Evolutionary conservation across 2,329 filamentous ascomycete species (phyloP).

Genomic region (Claviceps sp.): DNA sequence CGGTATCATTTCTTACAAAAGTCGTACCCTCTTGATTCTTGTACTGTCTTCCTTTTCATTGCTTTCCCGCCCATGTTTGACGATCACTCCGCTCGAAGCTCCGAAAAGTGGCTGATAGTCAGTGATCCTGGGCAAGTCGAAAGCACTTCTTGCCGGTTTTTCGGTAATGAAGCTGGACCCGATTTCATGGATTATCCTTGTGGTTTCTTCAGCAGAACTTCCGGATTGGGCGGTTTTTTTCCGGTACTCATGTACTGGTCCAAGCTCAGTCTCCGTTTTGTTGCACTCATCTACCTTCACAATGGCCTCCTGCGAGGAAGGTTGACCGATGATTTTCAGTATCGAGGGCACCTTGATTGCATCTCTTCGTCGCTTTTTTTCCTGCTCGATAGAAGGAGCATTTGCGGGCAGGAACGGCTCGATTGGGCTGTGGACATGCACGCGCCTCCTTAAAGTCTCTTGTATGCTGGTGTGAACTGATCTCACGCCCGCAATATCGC

Average conservation of each 20-base stretch:
- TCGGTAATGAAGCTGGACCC: conserved; percentile 11
- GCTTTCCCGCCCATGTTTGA: not conserved
- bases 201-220: conserved; percentile 4
- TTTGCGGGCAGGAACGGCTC: conserved; percentile 11
- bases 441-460: conserved; percentile 1
- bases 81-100: not conserved
- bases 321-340: conserved; percentile 13
- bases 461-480: not conserved
- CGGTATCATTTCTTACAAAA: not conserved
- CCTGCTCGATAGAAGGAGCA: conserved; percentile 22
- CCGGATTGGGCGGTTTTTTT: conserved; percentile 7
- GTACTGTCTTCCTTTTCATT: not conserved
- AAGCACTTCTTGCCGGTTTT: not conserved
- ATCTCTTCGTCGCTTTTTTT: conserved; percentile 22
- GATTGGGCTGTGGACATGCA: conserved; percentile 6
- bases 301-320: conserved; percentile 6
- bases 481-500: not conserved
- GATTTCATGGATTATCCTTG: conserved; percentile 16
- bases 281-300: not conserved
- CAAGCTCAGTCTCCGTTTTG: conserved; percentile 7
- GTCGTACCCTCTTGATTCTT: not conserved
- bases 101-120: not conserved
- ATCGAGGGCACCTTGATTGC: conserved; percentile 20
- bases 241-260: conserved; percentile 13
- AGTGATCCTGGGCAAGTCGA: conserved; percentile 3